Evolutionary conservation across 495 filamentous ascomycete genomes (phyloP).

Genomic region (Aspergillus ostianus): DNA sequence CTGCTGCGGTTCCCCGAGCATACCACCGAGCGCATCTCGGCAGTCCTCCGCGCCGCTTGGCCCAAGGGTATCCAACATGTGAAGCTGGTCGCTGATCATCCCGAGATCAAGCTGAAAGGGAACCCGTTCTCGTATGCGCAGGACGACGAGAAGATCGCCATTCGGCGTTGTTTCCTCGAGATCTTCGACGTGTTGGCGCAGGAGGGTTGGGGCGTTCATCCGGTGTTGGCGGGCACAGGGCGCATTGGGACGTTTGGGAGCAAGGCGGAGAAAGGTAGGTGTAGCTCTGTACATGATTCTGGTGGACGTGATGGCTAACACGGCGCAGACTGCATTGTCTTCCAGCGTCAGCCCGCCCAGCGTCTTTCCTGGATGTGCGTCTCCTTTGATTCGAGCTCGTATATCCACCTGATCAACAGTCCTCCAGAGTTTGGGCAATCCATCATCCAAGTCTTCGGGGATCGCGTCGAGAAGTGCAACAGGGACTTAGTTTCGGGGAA

Average conservation of each 20-base stretch:
- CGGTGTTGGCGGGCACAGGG: constrained; percentile 7
- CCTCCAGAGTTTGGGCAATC: constrained; percentile 5
- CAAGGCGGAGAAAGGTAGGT: too few species aligned
- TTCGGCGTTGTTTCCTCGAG: constrained; percentile 9
- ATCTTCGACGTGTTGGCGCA: constrained; percentile 13
- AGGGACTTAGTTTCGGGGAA: too few species aligned
- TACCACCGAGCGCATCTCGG: constrained; percentile 5
- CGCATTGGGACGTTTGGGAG: too few species aligned
- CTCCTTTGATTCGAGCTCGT: constrained; percentile 16
- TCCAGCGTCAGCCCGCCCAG: too few species aligned
- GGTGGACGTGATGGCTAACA: too few species aligned
- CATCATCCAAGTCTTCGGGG: too few species aligned
- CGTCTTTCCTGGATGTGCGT: background rate
- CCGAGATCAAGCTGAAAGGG: constrained; percentile 16
- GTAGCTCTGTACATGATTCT: too few species aligned
- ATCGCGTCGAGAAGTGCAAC: too few species aligned
- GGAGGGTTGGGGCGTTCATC: constrained; percentile 16
- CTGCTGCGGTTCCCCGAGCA: constrained; percentile 15
- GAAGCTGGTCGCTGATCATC: constrained; percentile 3
- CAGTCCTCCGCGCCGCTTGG: constrained; percentile 7
- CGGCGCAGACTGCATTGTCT: too few species aligned
- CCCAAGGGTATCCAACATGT: constrained; percentile 16
- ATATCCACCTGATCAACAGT: constrained; percentile 15
- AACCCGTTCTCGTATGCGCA: constrained; percentile 12
- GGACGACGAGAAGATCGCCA: constrained; percentile 17